phyloP scores from a whole-genome alignment of 352 stramenopile species.

The Blastocystis sp. region DNA sequence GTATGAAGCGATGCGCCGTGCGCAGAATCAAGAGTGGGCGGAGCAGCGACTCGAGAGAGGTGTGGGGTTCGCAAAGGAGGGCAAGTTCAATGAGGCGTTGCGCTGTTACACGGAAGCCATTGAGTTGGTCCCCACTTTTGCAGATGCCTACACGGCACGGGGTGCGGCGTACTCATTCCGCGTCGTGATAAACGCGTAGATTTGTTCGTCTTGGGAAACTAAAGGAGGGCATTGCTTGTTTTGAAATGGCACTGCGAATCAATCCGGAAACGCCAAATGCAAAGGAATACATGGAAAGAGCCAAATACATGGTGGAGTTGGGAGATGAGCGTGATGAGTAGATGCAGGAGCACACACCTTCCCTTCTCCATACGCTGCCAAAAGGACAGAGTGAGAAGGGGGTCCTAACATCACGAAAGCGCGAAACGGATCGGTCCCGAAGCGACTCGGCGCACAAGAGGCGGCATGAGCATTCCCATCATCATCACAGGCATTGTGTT shows the following conservation, averaged over 20 bases:
- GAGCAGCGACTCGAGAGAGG: conserved; percentile 60
- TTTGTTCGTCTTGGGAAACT: conserved; percentile 45
- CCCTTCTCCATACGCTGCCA: background rate
- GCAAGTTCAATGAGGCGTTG: conserved; percentile 32
- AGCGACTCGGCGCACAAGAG: conserved; percentile 22
- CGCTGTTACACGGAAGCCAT: conserved; percentile 60
- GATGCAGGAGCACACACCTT: background rate
- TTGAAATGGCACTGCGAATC: conserved; percentile 47
- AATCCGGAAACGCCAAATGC: conserved; percentile 50
- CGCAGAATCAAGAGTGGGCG: conserved; percentile 61
- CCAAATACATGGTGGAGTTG: background rate
- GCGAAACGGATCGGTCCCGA: background rate
- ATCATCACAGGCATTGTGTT: background rate
- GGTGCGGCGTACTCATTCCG: conserved; percentile 4
- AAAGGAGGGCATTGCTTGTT: conserved; percentile 46
- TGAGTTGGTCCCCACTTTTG: conserved; percentile 58
- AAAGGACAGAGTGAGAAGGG: conserved; percentile 17
- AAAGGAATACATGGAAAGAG: conserved; percentile 62
- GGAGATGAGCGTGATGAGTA: background rate
- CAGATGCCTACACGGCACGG: conserved; percentile 50
- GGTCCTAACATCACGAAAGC: conserved; percentile 12
- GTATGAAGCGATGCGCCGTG: conserved; percentile 22
- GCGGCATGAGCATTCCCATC: background rate
- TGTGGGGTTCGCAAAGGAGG: conserved; percentile 37
- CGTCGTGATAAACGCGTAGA: background rate